These are phyloP conservation scores for Rhododendron ovatum DNA, from an alignment of 148 eudicot species.

Conservation along the genomic window DNA sequence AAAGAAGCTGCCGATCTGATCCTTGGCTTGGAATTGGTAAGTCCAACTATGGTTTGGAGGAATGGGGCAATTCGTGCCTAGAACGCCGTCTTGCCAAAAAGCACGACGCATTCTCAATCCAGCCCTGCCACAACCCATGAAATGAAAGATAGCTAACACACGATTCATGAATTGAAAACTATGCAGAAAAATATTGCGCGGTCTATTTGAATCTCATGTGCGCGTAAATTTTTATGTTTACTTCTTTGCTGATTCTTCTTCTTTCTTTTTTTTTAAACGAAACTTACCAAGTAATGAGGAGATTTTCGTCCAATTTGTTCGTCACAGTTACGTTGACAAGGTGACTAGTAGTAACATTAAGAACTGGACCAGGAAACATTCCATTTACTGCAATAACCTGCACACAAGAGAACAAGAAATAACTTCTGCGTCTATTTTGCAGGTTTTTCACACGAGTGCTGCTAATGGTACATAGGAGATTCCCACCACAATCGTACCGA, in stretches of 20 bases:
- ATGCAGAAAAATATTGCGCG: not conserved
- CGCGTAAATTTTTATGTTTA: too few relatives aligned
- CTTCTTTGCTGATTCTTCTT: too few relatives aligned
- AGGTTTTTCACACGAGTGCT: not conserved
- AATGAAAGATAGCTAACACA: too few relatives aligned
- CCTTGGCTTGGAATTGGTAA: not conserved
- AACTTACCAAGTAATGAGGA: constrained; percentile 10
- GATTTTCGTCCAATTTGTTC: constrained; percentile 4
- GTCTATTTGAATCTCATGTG: too few relatives aligned
- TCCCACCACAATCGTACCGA: too few relatives aligned
- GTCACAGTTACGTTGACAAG: not conserved
- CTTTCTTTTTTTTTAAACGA: not conserved
- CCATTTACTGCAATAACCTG: not conserved
- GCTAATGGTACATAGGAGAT: too few relatives aligned
- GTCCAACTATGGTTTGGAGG: not conserved
- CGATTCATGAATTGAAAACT: too few relatives aligned
- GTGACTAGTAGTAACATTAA: not conserved
- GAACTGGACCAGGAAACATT: not conserved
- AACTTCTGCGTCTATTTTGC: too few relatives aligned
- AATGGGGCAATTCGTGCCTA: constrained; percentile 1
- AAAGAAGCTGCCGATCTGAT: not conserved
- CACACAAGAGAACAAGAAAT: not conserved
- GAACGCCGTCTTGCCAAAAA: constrained; percentile 11
- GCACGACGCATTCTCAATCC: not conserved
- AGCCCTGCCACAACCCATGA: not conserved